Conservation (phyloP, 345 rosid species). For the Xanthoceras sorbifolium region DNA sequence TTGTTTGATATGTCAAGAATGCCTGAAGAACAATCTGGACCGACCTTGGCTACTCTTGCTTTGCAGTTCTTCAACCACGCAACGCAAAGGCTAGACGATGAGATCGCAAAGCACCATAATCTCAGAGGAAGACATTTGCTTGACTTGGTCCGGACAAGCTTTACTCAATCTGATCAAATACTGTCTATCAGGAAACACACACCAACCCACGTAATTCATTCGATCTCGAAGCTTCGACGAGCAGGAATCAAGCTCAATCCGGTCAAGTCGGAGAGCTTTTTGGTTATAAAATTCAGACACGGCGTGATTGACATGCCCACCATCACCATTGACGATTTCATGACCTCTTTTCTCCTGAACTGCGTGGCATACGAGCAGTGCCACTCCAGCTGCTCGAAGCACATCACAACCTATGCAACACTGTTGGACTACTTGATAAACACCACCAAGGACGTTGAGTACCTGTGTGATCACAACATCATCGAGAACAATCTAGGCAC, state of each 20-base stretch:
- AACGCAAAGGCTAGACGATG: slow-evolving; percentile 39
- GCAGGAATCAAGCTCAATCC: slow-evolving; percentile 55
- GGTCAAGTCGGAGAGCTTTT: slow-evolving; percentile 43
- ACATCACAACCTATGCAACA: slow-evolving; percentile 74
- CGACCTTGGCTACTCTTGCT: slow-evolving; percentile 44
- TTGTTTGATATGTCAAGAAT: slow-evolving; percentile 50
- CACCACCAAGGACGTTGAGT: slow-evolving; percentile 58
- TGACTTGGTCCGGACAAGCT: slow-evolving; percentile 58
- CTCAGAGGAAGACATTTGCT: slow-evolving; percentile 59
- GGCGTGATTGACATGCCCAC: slow-evolving; percentile 75
- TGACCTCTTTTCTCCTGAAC: slow-evolving; percentile 62
- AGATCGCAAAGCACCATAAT: slow-evolving; percentile 28
- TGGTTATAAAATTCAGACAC: slow-evolving; percentile 49
- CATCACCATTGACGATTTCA: slow-evolving; percentile 66
- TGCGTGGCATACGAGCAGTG: slow-evolving; percentile 87
- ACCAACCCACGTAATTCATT: slow-evolving; percentile 49
- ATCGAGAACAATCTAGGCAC: slow-evolving; percentile 73
- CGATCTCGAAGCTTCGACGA: slow-evolving; percentile 64
- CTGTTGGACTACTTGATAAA: slow-evolving; percentile 64
- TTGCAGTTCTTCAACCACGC: slow-evolving; percentile 61
- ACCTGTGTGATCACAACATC: slow-evolving; percentile 54
- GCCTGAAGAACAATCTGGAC: slow-evolving; percentile 30
- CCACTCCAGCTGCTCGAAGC: slow-evolving; percentile 50
- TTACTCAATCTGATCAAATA: slow-evolving; percentile 35
- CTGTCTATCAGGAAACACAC: background rate